Base-by-base conservation (phyloP, 2,329 filamentous ascomycete genomes). In the Venturiaceae sp. region DNA sequence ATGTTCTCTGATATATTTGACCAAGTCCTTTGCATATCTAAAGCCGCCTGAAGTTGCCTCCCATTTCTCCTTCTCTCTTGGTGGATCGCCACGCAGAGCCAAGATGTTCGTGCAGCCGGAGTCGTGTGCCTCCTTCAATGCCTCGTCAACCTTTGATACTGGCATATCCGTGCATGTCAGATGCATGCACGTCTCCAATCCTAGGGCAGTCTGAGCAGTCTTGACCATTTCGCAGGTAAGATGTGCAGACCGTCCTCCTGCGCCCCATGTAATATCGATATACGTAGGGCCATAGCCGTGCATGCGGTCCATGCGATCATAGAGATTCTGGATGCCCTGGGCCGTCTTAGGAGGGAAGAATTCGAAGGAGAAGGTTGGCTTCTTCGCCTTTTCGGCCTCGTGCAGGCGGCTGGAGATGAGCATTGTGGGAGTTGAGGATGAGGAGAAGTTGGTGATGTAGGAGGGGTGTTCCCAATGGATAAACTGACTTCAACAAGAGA, bases 251-350 rank as follows among this genome's bases (percentile, higher is more conserved):
- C 88, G 86, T 53, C 94, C 94, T 65, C 94, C 94, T 56, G 94
- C 94, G 63, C 95, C 95, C 94, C 94, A 99, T 62, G 94, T 99
- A 68, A 99, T 88, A 74, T 99, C 94, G 72, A 99, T 91, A 78
- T 99, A 99, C 68, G 92, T 87, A 63, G 92, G 94, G 1, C 91
- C 94, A 63, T 95, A 83, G 68, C 87, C 84, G 74, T 96, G 91
- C 94, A 99, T 99, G 75, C 92, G 91, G 75, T 99, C 94, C 89
- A 99, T 97, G 66, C 94, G 90, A 67, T 99, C 94, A 80, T 99
- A 99, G 60, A 99, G 85, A 73, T 99, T 99, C 77, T 99, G 94
- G 13, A 99, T 92, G 80, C 94, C 94, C 76, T 94, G 90, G 11
- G 90, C 88, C 7, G 94, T 99, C 79, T 99, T 99, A 39, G 94